Evolutionary conservation across 352 stramenopile species (phyloP), one percentile per base, ranked within the genome.

Genomic region (Stephanocyclus meneghinianus): DNA sequence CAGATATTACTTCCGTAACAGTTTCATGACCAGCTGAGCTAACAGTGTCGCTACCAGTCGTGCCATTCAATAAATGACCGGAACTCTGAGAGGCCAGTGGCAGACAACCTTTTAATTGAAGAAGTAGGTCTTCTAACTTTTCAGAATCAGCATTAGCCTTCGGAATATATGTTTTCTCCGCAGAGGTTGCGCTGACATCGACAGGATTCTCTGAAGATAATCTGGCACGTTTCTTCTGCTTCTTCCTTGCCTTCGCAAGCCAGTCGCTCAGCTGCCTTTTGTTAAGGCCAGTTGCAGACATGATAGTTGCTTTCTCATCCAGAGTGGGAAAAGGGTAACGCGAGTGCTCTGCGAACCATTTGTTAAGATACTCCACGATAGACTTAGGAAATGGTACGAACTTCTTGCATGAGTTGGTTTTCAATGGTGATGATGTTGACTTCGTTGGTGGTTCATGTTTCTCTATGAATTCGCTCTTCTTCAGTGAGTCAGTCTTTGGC

Each of bases 191-290:
- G 18, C n/a, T 13, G 21, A 29, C 40, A 9, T 47, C 21, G 15
- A 5, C 56, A 18, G 26, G 9, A 11, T 42, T 42, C 21, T 26
- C 18, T 29, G 7, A 64, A 64, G 16, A 44, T 7, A 47, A 9
- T 11, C 32, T 29, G 7, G n/a, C 48, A n/a, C 32, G 21, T 55
- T 60, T 51, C 18, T 61, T 71, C 11, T 48, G 48, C 21, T 73
- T 73, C 21, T 75, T 86, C 53, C 74, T 67, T 69, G 74, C 57
- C 61, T 73, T 80, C 42, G 56, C 55, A 53, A 86, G 50, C 80
- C 80, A 86, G 76, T 83, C 80, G 35, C 67, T 61, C 11, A 86
- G 29, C 66, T 86, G 80, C n/a, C 57, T 77, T 48, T 78, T 80
- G 60, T 60, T 81, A 60, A 86, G 53, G 7, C 74, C 74, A 51